phyloP scores from a whole-genome alignment of 768 basidiomycete species.

The Boletus edulis region DNA sequence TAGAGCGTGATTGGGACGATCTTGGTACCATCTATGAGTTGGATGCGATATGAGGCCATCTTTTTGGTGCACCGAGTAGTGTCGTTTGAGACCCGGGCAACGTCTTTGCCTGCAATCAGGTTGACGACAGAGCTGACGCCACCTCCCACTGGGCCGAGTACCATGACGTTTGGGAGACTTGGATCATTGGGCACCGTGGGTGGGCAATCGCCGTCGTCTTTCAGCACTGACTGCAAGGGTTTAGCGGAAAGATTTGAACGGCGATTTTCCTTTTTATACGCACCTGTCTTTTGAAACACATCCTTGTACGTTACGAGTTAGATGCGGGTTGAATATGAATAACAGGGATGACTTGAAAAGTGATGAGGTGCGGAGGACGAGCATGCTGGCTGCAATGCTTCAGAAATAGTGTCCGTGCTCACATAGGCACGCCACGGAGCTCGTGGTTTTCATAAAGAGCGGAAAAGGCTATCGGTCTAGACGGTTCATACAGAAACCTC shows the following conservation, averaged over 20 bases:
- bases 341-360: neutral
- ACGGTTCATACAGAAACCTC: neutral
- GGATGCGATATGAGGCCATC: slow-evolving; percentile 12
- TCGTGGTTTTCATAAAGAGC: slow-evolving; percentile 6
- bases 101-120: slow-evolving; percentile 22
- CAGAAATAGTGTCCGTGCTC: neutral
- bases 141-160: slow-evolving; percentile 25
- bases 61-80: slow-evolving; percentile 17
- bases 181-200: slow-evolving; percentile 1
- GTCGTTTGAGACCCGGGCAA: slow-evolving; percentile 20
- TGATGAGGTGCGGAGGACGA: neutral
- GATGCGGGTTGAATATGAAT: neutral
- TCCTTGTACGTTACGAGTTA: neutral
- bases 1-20: slow-evolving; percentile 19
- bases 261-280: neutral
- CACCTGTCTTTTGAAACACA: slow-evolving; percentile 21
- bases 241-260: neutral
- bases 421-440: slow-evolving; percentile 12
- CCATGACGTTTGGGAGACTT: slow-evolving; percentile 20
- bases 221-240: neutral
- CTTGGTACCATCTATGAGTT: slow-evolving; percentile 9
- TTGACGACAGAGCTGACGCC: slow-evolving; percentile 32
- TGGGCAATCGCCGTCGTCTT: neutral
- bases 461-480: neutral
- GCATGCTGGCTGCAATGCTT: slow-evolving; percentile 7